A percentile compares a stretch with the other conserved stretches of the same genome.
phyloP scores from a whole-genome alignment of 805 yeast genomes.

The Zygoascus flipseniorum region DNA sequence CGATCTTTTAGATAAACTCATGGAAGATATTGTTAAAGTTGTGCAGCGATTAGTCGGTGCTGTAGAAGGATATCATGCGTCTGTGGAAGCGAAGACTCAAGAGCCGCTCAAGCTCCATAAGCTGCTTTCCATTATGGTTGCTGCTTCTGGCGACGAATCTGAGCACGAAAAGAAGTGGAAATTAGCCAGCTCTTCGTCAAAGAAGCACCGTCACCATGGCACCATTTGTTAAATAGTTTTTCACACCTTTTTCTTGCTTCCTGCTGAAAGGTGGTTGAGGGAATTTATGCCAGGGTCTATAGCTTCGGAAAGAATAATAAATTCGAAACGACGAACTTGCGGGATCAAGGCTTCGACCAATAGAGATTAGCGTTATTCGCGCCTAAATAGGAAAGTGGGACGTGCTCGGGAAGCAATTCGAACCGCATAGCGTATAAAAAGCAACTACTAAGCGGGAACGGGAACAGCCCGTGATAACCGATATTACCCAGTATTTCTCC shows the following conservation, averaged over 20 bases:
- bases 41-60: slow-evolving; percentile 46
- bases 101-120: slow-evolving; percentile 10
- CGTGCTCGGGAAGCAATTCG: no score
- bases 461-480: no score
- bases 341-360: no score
- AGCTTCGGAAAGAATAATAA: no score
- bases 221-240: slow-evolving; percentile 1
- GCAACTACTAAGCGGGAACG: no score
- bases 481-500: no score
- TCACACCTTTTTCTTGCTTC: background rate
- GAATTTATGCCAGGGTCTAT: no score
- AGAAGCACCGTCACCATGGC: background rate
- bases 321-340: no score
- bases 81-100: background rate
- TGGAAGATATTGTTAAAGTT: slow-evolving; percentile 49
- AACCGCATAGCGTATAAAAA: no score
- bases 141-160: slow-evolving; percentile 20
- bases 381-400: no score
- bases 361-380: no score
- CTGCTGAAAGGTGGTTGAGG: no score
- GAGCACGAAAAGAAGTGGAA: slow-evolving; percentile 24
- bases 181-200: slow-evolving; percentile 4
- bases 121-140: slow-evolving; percentile 14
- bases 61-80: slow-evolving; percentile 24
- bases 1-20: slow-evolving; percentile 52